Evolutionary conservation across 2,329 filamentous ascomycete genomes (phyloP).

Genomic region (Zymoseptoria brevis): DNA sequence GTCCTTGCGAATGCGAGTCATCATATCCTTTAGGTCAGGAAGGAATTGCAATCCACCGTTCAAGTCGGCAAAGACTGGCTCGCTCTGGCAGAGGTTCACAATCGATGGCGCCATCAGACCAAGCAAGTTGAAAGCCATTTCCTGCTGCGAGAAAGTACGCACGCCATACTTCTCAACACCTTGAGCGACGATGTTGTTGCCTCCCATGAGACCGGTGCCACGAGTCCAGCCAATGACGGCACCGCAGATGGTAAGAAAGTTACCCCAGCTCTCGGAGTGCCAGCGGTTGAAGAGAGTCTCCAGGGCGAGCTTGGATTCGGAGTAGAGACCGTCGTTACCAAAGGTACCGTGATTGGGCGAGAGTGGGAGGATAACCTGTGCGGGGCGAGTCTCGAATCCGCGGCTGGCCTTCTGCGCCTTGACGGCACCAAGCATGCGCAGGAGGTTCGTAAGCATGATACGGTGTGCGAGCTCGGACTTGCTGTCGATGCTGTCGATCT

Average conservation of each 20-base stretch:
- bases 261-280: slow-evolving; percentile 95
- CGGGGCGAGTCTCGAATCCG: slow-evolving; percentile 88
- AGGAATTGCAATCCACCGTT: slow-evolving; percentile 98
- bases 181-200: slow-evolving; percentile 95
- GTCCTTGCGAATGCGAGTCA: slow-evolving; percentile 87
- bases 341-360: slow-evolving; percentile 99
- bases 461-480: slow-evolving; percentile 96
- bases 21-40: slow-evolving; percentile 85
- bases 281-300: slow-evolving; percentile 98
- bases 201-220: slow-evolving; percentile 94
- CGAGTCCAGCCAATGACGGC: slow-evolving; percentile 99
- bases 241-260: slow-evolving; percentile 96
- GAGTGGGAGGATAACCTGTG: slow-evolving; percentile 89
- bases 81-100: slow-evolving; percentile 88
- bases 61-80: slow-evolving; percentile 93
- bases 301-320: slow-evolving; percentile 92
- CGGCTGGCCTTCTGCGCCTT: slow-evolving; percentile 83
- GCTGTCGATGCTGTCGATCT: slow-evolving; percentile 94
- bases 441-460: slow-evolving; percentile 96
- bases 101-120: slow-evolving; percentile 91
- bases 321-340: slow-evolving; percentile 94
- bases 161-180: slow-evolving; percentile 95
- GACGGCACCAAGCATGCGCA: slow-evolving; percentile 81
- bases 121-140: slow-evolving; percentile 98
- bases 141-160: slow-evolving; percentile 96